These are phyloP conservation scores for Peronosclerospora sorghi DNA, from an alignment of 352 stramenopile species.

Conservation along the genomic window DNA sequence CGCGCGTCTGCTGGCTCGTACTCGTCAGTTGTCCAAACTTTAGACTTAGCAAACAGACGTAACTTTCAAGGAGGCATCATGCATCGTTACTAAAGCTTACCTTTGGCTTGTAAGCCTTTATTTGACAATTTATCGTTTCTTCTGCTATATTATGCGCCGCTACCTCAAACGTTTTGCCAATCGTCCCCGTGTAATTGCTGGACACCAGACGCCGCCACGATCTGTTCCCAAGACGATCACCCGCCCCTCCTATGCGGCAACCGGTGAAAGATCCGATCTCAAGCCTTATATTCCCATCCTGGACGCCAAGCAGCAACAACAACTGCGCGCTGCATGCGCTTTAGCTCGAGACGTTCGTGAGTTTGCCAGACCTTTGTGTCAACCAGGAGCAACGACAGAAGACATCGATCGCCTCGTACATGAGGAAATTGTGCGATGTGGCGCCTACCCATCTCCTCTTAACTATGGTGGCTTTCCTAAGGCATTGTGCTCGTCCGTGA, in stretches of 20 bases:
- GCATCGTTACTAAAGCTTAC: neutral
- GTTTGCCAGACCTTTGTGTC: constrained; percentile 62
- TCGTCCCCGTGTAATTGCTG: constrained; percentile 34
- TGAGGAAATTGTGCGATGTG: constrained; percentile 75
- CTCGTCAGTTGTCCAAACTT: constrained; percentile 12
- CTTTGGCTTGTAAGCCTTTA: constrained; percentile 3
- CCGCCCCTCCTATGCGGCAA: constrained; percentile 53
- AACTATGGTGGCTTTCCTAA: constrained; percentile 92
- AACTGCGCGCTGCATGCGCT: constrained; percentile 53
- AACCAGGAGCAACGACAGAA: constrained; percentile 85
- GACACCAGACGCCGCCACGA: constrained; percentile 36
- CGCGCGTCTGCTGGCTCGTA: constrained; percentile 47
- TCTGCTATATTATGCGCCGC: constrained; percentile 12
- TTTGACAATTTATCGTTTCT: neutral
- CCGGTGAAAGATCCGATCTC: constrained; percentile 48
- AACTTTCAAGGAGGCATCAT: neutral
- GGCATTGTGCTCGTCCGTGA: constrained; percentile 92
- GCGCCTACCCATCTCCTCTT: constrained; percentile 87
- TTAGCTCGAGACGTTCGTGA: constrained; percentile 72
- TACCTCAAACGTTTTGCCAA: constrained; percentile 21
- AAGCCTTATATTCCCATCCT: constrained; percentile 74
- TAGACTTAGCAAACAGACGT: constrained; percentile 1
- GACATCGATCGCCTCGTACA: constrained; percentile 91
- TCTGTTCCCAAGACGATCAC: constrained; percentile 41
- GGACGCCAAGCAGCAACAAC: constrained; percentile 48